Percentiles rank a stretch among this genome's conserved stretches.
Conservation (phyloP, 2,329 filamentous ascomycete species). For the Didymosphaeria variabile region DNA sequence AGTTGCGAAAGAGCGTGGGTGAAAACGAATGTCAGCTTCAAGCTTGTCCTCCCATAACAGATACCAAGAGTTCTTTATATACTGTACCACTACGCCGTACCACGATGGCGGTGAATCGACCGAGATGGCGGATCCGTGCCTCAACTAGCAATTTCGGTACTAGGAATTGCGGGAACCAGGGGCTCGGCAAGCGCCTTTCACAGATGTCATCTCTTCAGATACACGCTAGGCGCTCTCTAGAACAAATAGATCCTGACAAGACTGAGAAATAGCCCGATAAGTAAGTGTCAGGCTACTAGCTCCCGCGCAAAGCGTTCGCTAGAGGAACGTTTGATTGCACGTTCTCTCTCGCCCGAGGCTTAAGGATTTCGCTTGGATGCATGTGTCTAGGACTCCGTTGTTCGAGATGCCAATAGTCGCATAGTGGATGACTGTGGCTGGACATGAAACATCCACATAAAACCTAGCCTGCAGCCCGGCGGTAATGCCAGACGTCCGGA, state of each 20-base stretch:
- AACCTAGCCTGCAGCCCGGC: not conserved
- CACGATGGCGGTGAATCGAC: conserved; percentile 7
- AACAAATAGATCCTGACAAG: not conserved
- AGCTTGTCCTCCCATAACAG: conserved; percentile 4
- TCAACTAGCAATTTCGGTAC: conserved; percentile 11
- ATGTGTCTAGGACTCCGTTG: conserved; percentile 5
- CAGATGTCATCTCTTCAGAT: conserved; percentile 4
- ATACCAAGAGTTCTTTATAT: conserved; percentile 6
- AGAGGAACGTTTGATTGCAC: conserved; percentile 13
- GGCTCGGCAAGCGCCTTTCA: conserved; percentile 1
- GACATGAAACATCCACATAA: conserved; percentile 8
- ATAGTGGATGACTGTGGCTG: conserved; percentile 4
- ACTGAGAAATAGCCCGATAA: conserved; percentile 8
- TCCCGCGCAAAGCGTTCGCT: conserved; percentile 8
- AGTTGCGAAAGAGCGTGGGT: conserved; percentile 14
- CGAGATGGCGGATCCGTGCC: conserved; percentile 3
- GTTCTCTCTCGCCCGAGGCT: conserved; percentile 1
- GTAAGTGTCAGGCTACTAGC: conserved; percentile 6
- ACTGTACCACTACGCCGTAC: not conserved
- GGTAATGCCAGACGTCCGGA: not conserved
- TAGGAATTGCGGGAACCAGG: conserved; percentile 8
- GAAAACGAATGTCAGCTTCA: conserved; percentile 17
- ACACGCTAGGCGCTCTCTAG: conserved; percentile 1
- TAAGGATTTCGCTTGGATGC: conserved; percentile 5
- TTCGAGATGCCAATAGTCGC: conserved; percentile 6